Evolutionary conservation across 1,284 basidiomycete genomes (phyloP).

Genomic region (Sanghuangporus sanghuang): DNA sequence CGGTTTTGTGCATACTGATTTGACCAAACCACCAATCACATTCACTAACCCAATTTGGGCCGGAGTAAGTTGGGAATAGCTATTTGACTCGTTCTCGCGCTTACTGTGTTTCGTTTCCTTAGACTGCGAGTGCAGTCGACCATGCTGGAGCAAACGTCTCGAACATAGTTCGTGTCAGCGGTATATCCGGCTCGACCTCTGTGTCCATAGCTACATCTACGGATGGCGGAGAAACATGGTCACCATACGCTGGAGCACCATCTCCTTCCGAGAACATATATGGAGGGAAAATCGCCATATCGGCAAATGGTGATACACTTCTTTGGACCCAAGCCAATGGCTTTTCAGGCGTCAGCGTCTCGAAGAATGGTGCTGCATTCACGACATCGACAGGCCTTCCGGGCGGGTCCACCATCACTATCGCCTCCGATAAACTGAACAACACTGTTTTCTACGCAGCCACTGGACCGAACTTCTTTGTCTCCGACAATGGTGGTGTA

Average conservation of each 20-base stretch:
- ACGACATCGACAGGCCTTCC: slow-evolving; percentile 21
- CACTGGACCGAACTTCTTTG: slow-evolving; percentile 22
- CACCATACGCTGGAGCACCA: slow-evolving; percentile 19
- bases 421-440: slow-evolving; percentile 24
- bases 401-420: slow-evolving; percentile 11
- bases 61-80: slow-evolving; percentile 3
- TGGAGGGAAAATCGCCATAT: slow-evolving; percentile 24
- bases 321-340: slow-evolving; percentile 20
- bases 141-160: slow-evolving; percentile 23
- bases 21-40: slow-evolving; percentile 19
- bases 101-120: background rate
- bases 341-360: slow-evolving; percentile 20
- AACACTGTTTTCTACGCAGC: slow-evolving; percentile 23
- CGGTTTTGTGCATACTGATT: slow-evolving; percentile 22
- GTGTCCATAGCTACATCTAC: slow-evolving; percentile 22
- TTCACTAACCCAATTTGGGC: slow-evolving; percentile 21
- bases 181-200: slow-evolving; percentile 8
- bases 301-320: slow-evolving; percentile 21
- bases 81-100: background rate
- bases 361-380: slow-evolving; percentile 20
- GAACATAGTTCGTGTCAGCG: slow-evolving; percentile 22
- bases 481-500: slow-evolving; percentile 20
- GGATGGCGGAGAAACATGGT: slow-evolving; percentile 22
- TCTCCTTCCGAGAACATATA: slow-evolving; percentile 13
- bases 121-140: slow-evolving; percentile 17